Base-by-base conservation (phyloP, 2,329 filamentous ascomycete genomes). In the Coleophoma crateriformis region DNA sequence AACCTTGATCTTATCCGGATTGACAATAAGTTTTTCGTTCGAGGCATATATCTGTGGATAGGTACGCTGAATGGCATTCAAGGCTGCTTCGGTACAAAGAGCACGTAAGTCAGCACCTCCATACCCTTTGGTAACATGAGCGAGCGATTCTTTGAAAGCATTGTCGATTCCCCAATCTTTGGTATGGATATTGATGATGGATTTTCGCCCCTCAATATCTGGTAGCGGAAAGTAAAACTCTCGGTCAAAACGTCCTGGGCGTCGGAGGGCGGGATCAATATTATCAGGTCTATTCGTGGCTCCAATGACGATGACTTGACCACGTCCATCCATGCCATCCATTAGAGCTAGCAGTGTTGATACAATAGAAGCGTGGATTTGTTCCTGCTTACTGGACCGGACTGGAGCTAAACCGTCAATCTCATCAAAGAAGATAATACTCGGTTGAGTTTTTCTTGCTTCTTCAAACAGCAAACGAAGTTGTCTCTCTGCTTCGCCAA, bases 361-460 rank as follows among this genome's bases (percentile, higher is more conserved):
- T 13, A 96, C 92, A 56, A 99, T 99, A 2, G 92, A 97, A 6
- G 94, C 90, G 68, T 99, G 94, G 52, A 97, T 97, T 69, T 99
- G 94, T 66, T 99, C 94, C 70, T 97, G 92, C 68, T 97, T 97
- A 69, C 92, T 96, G 12, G 94, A 97, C 60, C 94, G 82, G 33
- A 97, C 94, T 46, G 94, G 95, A 3, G 94, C 94, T 56, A 99
- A 77, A 49, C 94, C 94, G 70, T 99, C 94, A 58, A 99, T 99
- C 68, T 99, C 94, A 66, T 99, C 94, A 60, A 99, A 97, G 74
- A 99, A 99, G 67, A 99, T 99, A 68, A 99, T 99, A 67, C 92
- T 97, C 0, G 94, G 94, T 63, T 99, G 94, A 1, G 87, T 97
- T 67, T 90, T 94, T 54, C 92, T 81, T 14, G 94, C 94, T 69